A percentile compares a stretch with the other conserved stretches of the same genome.
phyloP scores from a whole-genome alignment of 306 rosid genomes.

The Quercus aquifolioides region DNA sequence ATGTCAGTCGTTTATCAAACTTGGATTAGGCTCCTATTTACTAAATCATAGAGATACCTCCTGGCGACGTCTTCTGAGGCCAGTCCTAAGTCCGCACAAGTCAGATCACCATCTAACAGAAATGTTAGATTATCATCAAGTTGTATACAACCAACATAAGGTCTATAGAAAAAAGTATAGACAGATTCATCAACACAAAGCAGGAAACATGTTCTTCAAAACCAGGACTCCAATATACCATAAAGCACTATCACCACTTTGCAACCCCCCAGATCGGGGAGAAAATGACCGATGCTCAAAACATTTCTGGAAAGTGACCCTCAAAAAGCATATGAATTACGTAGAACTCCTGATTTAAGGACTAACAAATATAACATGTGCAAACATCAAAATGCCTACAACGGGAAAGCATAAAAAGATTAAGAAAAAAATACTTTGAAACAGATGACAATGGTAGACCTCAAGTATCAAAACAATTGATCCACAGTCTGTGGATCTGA shows the following conservation, averaged over 20 bases:
- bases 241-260: neutral
- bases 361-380: conserved; percentile 25
- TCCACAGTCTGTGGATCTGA: conserved; percentile 46
- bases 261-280: neutral
- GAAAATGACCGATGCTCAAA: neutral
- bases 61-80: no score
- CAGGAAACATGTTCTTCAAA: no score
- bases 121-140: no score
- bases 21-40: no score
- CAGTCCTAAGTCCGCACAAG: no score
- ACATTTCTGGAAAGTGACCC: neutral
- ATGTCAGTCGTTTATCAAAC: no score
- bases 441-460: conserved; percentile 23
- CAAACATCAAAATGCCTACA: conserved; percentile 32
- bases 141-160: no score
- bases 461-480: conserved; percentile 32
- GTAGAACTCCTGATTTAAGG: conserved; percentile 19
- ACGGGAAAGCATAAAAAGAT: conserved; percentile 21
- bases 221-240: no score
- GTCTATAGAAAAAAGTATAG: no score
- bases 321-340: neutral
- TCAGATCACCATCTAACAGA: no score
- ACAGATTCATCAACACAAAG: no score
- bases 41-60: no score
- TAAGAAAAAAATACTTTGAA: neutral